phyloP scores from a whole-genome alignment of 176 grass and related monocot species.

The Cocos nucifera region DNA sequence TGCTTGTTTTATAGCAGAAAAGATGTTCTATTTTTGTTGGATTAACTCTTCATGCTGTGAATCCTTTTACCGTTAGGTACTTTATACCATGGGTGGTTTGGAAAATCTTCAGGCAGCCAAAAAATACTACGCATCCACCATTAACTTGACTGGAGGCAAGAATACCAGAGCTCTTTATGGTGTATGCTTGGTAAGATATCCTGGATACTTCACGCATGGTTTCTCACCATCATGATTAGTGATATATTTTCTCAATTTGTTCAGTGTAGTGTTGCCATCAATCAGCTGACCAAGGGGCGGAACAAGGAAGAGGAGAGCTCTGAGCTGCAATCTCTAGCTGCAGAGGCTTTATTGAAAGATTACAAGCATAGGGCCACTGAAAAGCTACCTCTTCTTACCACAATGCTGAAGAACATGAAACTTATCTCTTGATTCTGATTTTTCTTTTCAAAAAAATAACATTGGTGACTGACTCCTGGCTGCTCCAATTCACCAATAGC shows the following conservation, averaged over 20 bases:
- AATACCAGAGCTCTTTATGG: conserved; percentile 90
- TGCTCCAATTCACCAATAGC: too few relatives aligned
- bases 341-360: conserved; percentile 66
- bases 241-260: not conserved
- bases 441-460: too few relatives aligned
- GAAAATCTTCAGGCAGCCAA: conserved; percentile 96
- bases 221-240: not conserved
- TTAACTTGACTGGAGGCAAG: conserved; percentile 81
- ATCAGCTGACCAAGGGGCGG: conserved; percentile 66
- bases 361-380: conserved; percentile 58
- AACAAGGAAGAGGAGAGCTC: conserved; percentile 71
- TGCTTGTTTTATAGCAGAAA: too few relatives aligned
- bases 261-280: conserved; percentile 79
- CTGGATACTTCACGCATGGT: not conserved
- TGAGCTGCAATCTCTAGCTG: conserved; percentile 63
- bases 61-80: conserved; percentile 38
- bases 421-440: conserved; percentile 30
- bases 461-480: too few relatives aligned
- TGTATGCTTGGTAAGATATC: conserved; percentile 61
- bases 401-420: conserved; percentile 81
- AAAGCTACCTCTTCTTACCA: conserved; percentile 54
- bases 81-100: conserved; percentile 92
- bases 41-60: too few relatives aligned
- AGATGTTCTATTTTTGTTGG: too few relatives aligned
- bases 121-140: conserved; percentile 83